Conservation (phyloP, 176 grass and related monocot species). For the Musa schizocarpa region DNA sequence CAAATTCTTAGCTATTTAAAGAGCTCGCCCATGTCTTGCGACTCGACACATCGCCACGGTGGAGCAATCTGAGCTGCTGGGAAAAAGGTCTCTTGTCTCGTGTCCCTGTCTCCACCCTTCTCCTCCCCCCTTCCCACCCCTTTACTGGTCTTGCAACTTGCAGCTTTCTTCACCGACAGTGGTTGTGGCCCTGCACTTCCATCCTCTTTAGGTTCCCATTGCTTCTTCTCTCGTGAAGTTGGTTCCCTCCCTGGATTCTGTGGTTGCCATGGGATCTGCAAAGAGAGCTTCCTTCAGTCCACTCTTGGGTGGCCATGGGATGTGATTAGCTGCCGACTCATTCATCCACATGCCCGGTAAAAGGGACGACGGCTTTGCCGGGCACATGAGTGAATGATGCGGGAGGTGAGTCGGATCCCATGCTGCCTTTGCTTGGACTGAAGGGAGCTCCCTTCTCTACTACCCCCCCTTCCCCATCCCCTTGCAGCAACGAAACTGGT, state of each 20-base stretch:
- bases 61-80: too few relatives aligned
- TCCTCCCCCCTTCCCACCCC: background rate
- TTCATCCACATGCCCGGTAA: conserved; percentile 43
- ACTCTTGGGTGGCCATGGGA: conserved; percentile 52
- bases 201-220: background rate
- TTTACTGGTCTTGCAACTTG: background rate
- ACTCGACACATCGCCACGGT: too few relatives aligned
- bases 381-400: conserved; percentile 65
- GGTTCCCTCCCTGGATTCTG: background rate
- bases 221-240: background rate
- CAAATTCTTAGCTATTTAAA: background rate
- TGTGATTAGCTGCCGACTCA: conserved; percentile 81
- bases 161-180: too few relatives aligned
- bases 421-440: conserved; percentile 70
- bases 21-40: too few relatives aligned
- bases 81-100: too few relatives aligned
- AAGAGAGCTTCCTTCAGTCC: conserved; percentile 95
- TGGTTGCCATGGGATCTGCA: background rate
- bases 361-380: conserved; percentile 5
- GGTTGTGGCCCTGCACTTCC: background rate
- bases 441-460: conserved; percentile 69
- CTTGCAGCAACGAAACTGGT: too few relatives aligned
- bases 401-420: conserved; percentile 61
- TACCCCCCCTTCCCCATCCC: too few relatives aligned
- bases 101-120: too few relatives aligned